Evolutionary conservation across 192 early-diverging fungal species (phyloP).

Genomic region (Coemansia sp.): DNA sequence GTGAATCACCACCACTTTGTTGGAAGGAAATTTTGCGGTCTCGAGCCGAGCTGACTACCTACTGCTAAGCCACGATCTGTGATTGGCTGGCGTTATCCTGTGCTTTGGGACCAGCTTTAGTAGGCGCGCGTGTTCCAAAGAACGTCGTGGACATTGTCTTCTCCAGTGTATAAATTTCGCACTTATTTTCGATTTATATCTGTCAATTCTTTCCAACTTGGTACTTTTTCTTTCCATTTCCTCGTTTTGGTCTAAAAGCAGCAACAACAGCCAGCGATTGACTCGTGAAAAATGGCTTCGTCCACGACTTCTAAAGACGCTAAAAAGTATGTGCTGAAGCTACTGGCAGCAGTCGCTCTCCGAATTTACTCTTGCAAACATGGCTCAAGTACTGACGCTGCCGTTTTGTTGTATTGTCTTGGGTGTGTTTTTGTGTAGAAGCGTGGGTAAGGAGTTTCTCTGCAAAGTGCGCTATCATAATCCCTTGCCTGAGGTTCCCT

Average conservation of each 20-base stretch:
- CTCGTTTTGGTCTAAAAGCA: not conserved
- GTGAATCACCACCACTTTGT: not conserved
- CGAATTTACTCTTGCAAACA: not conserved
- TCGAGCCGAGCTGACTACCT: not conserved
- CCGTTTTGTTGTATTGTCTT: not conserved
- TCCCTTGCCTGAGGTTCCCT: constrained; percentile 56
- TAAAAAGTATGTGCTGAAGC: constrained; percentile 35
- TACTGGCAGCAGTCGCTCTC: not conserved
- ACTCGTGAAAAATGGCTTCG: constrained; percentile 14
- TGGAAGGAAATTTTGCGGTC: not conserved
- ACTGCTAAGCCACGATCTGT: not conserved
- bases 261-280: not conserved
- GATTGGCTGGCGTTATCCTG: not conserved
- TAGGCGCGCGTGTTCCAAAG: not conserved
- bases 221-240: not conserved
- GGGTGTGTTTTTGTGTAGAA: constrained; percentile 16
- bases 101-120: not conserved
- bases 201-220: not conserved
- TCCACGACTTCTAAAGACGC: constrained; percentile 12
- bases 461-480: constrained; percentile 61
- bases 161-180: not conserved
- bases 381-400: not conserved
- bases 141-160: not conserved
- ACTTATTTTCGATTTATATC: not conserved
- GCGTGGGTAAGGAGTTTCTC: constrained; percentile 56